Evolutionary conservation across 73 alveolate species (phyloP), one percentile per base, ranked within the genome.

Genomic region (Diophrys sp.): DNA sequence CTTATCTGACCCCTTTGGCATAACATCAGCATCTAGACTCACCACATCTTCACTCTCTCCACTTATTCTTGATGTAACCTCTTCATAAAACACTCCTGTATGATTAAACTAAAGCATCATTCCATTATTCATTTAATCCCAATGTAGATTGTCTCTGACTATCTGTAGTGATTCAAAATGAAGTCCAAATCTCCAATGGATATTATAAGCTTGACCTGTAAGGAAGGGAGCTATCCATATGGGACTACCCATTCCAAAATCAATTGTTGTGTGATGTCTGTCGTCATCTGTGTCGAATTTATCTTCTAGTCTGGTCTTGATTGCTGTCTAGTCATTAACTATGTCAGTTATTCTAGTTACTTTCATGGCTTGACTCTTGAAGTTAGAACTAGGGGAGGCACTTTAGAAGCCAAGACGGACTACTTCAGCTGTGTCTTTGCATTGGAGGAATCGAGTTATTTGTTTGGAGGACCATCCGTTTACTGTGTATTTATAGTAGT

Each of bases 131-230:
- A 5, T 28, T 25, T 44, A 1, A 23, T 62, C n/a, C 72, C 23
- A 28, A n/a, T 25, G 29, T 23, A 11, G 1, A 1, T 68, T 28
- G 23, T 77, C 56, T 26, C 31, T 28, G 29, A 5, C 5, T 44
- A 81, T 23, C 25, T 31, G 2, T 56, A 81, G 33, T 73, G 34
- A 25, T 14, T 23, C 73, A 67, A 76, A 75, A 68, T 79, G 79
- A 55, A 79, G 82, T 8, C 89, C 89, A 44, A 54, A n/a, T 55
- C 74, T 55, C 89, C 89, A 86, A 57, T 79, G 86, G 24, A 86
- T 68, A 28, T 73, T 71, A 33, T 86, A 86, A 29, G 62, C 75
- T 33, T 86, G 81, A 53, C 87, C 83, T 1, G 87, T 72, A 0
- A 86, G 83, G 54, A 72, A 76, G 0, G 89, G 86, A 0, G 81